These are phyloP conservation scores for Lactarius quietus DNA, from an alignment of 768 basidiomycete genomes.

Conservation along the genomic window DNA sequence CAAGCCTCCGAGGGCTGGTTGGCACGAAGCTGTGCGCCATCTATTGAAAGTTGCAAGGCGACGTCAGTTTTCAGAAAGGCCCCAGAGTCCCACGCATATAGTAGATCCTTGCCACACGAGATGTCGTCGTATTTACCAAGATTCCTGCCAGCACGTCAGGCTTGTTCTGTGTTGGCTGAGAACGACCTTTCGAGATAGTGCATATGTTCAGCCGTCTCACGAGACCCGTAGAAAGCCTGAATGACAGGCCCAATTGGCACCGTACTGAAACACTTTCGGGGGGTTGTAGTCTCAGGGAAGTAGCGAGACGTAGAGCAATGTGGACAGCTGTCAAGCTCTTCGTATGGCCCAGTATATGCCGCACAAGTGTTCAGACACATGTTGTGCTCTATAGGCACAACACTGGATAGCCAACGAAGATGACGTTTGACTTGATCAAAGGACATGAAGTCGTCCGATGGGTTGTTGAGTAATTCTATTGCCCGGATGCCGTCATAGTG, in stretches of 20 bases:
- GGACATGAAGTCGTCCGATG: neutral
- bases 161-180: neutral
- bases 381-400: neutral
- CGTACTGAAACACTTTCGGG: neutral
- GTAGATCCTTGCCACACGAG: neutral
- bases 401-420: neutral
- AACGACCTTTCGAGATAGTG: neutral
- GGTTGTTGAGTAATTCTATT: no score
- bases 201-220: neutral
- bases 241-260: no score
- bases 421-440: neutral
- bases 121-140: neutral
- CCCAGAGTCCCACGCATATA: neutral
- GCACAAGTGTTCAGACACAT: neutral
- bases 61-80: neutral
- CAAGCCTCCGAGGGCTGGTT: neutral
- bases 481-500: no score
- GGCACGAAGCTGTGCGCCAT: neutral
- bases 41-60: neutral
- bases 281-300: no score
- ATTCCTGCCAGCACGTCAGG: no score
- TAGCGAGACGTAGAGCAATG: no score
- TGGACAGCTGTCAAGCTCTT: neutral
- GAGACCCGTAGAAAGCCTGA: neutral
- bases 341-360: neutral